Conservation (phyloP, 495 filamentous ascomycete species). For the Hypoxylon perforatum region DNA sequence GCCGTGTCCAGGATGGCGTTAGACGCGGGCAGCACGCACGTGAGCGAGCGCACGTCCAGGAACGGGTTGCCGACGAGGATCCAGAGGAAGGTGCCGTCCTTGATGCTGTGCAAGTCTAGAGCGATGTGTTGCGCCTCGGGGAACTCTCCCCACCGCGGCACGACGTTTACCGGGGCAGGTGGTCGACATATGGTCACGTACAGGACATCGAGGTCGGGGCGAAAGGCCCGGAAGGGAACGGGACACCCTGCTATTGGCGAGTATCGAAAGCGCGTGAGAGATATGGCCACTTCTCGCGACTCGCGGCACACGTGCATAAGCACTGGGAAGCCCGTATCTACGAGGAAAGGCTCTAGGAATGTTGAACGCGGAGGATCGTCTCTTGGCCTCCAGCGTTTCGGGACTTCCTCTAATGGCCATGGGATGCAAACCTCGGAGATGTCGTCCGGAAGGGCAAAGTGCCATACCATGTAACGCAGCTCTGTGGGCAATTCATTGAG, state of each 20-base stretch:
- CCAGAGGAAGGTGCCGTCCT: constrained; percentile 17
- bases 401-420: constrained; percentile 32
- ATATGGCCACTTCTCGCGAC: constrained; percentile 48
- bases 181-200: constrained; percentile 31
- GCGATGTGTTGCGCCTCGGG: constrained; percentile 18
- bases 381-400: background rate
- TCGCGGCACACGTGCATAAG: constrained; percentile 49
- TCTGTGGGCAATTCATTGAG: constrained; percentile 24
- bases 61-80: background rate
- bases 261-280: constrained; percentile 26
- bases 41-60: constrained; percentile 11
- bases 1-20: constrained; percentile 10
- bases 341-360: constrained; percentile 32
- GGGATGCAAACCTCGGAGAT: constrained; percentile 35
- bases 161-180: constrained; percentile 1
- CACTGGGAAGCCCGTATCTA: constrained; percentile 34
- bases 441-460: constrained; percentile 24
- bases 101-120: constrained; percentile 28
- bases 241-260: constrained; percentile 28
- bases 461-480: constrained; percentile 29
- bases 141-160: constrained; percentile 14
- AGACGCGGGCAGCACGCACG: constrained; percentile 21
- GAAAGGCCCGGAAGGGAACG: constrained; percentile 65
- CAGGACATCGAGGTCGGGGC: constrained; percentile 65
- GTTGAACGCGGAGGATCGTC: background rate